phyloP scores from a whole-genome alignment of 345 rosid species.

The Dipteronia dyeriana region DNA sequence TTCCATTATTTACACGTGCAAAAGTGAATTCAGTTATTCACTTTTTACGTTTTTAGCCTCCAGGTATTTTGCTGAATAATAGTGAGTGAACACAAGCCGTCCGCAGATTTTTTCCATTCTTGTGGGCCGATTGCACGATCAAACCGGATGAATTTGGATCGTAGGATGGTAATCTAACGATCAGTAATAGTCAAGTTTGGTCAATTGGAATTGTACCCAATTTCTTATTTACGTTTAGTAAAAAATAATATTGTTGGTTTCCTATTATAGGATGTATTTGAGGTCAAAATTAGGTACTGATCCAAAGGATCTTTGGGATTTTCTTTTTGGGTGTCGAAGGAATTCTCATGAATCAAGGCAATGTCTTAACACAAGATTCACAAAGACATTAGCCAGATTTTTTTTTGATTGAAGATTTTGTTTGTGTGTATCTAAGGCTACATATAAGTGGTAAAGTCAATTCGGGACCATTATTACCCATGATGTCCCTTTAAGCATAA shows the following conservation, averaged over 20 bases:
- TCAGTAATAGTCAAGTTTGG: conserved; percentile 34
- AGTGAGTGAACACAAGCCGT: conserved; percentile 25
- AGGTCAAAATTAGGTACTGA: conserved; percentile 43
- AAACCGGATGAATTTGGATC: conserved; percentile 17
- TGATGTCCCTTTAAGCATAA: conserved; percentile 14
- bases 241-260: not conserved
- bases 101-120: conserved; percentile 33
- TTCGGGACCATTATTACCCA: conserved; percentile 24
- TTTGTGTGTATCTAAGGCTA: conserved; percentile 33
- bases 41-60: conserved; percentile 11
- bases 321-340: conserved; percentile 17
- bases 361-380: conserved; percentile 6
- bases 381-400: conserved; percentile 36
- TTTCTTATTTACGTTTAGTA: not conserved
- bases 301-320: conserved; percentile 35
- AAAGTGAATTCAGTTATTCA: not conserved
- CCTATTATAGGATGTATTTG: conserved; percentile 10
- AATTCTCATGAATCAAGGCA: conserved; percentile 28
- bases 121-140: conserved; percentile 18
- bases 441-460: conserved; percentile 31
- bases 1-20: conserved; percentile 19
- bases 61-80: conserved; percentile 8
- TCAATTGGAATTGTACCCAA: conserved; percentile 17
- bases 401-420: conserved; percentile 38
- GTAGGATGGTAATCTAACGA: conserved; percentile 24